Base-by-base conservation (phyloP, 768 basidiomycete genomes). In the Amanita rimosa region DNA sequence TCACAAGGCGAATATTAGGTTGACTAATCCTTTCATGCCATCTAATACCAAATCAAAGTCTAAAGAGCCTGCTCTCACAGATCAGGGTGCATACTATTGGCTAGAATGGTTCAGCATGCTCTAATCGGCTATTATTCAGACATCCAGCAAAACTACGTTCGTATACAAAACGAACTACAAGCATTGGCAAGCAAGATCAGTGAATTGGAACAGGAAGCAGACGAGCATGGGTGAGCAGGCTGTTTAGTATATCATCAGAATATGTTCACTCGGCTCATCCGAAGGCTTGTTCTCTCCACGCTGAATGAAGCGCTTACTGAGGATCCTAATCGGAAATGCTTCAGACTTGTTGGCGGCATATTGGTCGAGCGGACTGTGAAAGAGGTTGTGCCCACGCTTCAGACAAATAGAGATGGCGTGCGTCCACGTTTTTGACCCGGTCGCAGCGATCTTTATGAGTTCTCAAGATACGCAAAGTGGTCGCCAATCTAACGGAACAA, bases 311-410 rank as follows among this genome's bases (percentile, higher is more conserved):
- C 82, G 8, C 67, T 91, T 34, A 72, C 70, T n/a, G 77, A 81
- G 51, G 87, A 94, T 51, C 93, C 95, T 14, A 76, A 82, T 64
- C 82, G 96, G 50, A 93, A 91, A 69, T 98, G 96, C 66, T 99
- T 97, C 69, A 83, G 95, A 46, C 73, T 98, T 55, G 86, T 99
- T 54, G 96, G 96, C 4, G 95, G 95, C 24, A 84, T 96, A 5
- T 75, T 99, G 13, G 95, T 98, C 24, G 93, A 98, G 62, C 76
- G 94, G 41, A 97, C 94, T 2, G 96, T 98, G 40, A 83, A 85
- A 61, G 95, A 98, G 55, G 90, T 98, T 44, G 82, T 88, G 33
- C 95, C 96, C 33, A 81, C 85, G 24, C 67, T 99, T 38, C 79
- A 88, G 63, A 89, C 83, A n/a, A 97, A 93, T 58, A 73, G 78